Percentiles rank a stretch among this genome's conserved stretches.
phyloP scores from a whole-genome alignment of 2,329 filamentous ascomycete species.

The Pestalotiopsis sp. region DNA sequence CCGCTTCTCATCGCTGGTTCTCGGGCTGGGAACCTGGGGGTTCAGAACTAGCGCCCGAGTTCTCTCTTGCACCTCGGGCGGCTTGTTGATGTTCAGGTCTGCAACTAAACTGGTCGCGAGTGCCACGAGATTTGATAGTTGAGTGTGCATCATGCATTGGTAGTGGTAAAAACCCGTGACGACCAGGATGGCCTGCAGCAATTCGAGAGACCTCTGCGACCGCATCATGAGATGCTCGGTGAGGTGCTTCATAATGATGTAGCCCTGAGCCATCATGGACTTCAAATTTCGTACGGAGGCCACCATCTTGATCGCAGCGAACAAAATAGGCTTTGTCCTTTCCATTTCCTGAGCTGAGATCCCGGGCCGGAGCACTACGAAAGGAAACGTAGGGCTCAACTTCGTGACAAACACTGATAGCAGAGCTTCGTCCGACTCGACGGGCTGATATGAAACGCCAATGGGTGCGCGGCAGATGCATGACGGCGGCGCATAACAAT shows the following conservation, averaged over 20 bases:
- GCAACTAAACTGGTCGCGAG: conserved; percentile 49
- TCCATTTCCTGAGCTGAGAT: conserved; percentile 40
- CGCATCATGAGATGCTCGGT: conserved; percentile 52
- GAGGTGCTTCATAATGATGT: conserved; percentile 46
- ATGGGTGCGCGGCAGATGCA: conserved; percentile 50
- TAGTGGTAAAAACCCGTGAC: conserved; percentile 56
- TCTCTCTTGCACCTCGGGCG: conserved; percentile 43
- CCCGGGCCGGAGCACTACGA: conserved; percentile 44
- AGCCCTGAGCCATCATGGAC: conserved; percentile 54
- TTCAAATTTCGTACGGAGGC: conserved; percentile 47
- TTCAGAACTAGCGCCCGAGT: conserved; percentile 44
- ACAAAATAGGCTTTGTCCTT: conserved; percentile 47
- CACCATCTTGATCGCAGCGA: conserved; percentile 52
- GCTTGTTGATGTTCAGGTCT: conserved; percentile 48
- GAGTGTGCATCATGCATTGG: conserved; percentile 55
- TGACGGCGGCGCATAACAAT: conserved; percentile 45
- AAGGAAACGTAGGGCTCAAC: conserved; percentile 47
- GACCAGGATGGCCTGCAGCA: conserved; percentile 51
- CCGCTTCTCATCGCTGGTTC: conserved; percentile 56
- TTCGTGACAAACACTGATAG: conserved; percentile 46
- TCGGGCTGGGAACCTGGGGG: conserved; percentile 37
- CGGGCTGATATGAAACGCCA: conserved; percentile 39
- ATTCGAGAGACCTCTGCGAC: conserved; percentile 51
- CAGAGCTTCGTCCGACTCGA: conserved; percentile 49
- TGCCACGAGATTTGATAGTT: conserved; percentile 53